Percentiles rank a stretch among this genome's conserved stretches.
Conservation (phyloP, 371 early-diverging fungal genomes). For the Synchytrium microbalum region DNA sequence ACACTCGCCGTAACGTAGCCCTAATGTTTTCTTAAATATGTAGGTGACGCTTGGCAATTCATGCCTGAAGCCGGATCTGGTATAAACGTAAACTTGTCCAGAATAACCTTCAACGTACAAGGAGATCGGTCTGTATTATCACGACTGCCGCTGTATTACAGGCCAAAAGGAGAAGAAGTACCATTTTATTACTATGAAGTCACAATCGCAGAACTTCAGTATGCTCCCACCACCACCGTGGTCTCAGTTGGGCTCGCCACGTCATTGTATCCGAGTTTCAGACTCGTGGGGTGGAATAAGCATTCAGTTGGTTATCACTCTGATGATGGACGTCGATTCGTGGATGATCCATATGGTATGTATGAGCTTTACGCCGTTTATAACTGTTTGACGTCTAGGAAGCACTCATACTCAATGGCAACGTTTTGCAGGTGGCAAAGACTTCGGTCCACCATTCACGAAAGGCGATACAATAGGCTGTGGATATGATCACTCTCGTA, state of each 20-base stretch:
- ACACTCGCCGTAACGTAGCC: too few species aligned
- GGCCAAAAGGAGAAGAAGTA: not conserved
- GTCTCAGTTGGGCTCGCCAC: conserved; percentile 5
- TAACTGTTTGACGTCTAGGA: not conserved
- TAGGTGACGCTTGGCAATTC: too few species aligned
- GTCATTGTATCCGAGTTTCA: conserved; percentile 2
- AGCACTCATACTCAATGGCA: not conserved
- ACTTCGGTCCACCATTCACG: conserved; percentile 6
- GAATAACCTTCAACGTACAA: too few species aligned
- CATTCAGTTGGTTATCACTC: conserved; percentile 11
- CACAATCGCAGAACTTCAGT: conserved; percentile 1
- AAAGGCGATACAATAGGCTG: conserved; percentile 9
- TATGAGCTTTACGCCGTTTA: conserved; percentile 4
- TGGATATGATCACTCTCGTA: conserved; percentile 7
- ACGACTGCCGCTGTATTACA: not conserved
- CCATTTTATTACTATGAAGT: conserved; percentile 4
- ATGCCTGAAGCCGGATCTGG: too few species aligned
- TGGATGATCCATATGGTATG: conserved; percentile 7
- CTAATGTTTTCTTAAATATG: too few species aligned
- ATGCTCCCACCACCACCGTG: not conserved
- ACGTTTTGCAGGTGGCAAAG: not conserved
- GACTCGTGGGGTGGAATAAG: conserved; percentile 9
- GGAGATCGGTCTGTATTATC: too few species aligned
- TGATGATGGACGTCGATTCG: conserved; percentile 10
- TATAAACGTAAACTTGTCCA: too few species aligned